Conservation (phyloP, 2,329 filamentous ascomycete genomes). For the Phoma sp. region DNA sequence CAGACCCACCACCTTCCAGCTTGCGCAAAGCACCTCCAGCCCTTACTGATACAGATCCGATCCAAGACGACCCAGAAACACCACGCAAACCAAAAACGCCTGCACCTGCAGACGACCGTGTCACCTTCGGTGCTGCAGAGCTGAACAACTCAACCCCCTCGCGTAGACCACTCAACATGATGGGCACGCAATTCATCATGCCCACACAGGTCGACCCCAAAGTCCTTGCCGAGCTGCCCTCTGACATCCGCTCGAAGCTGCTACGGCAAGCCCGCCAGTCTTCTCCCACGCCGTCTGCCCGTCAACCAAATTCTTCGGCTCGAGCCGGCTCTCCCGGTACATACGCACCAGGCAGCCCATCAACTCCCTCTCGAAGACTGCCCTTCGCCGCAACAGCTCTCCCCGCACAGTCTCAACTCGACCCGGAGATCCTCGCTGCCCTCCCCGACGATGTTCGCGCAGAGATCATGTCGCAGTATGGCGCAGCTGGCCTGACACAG, state of each 20-base stretch:
- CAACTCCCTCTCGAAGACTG: slow-evolving; percentile 25
- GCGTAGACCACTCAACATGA: slow-evolving; percentile 76
- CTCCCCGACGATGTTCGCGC: slow-evolving; percentile 85
- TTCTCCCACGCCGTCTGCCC: slow-evolving; percentile 35
- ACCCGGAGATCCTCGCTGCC: slow-evolving; percentile 82
- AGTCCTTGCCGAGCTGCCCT: slow-evolving; percentile 84
- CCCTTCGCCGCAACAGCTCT: slow-evolving; percentile 51
- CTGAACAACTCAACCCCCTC: slow-evolving; percentile 58
- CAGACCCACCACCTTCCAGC: slow-evolving; percentile 9
- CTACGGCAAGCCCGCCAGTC: slow-evolving; percentile 51
- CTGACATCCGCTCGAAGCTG: slow-evolving; percentile 80
- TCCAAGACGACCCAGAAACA: slow-evolving; percentile 56
- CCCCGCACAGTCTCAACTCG: slow-evolving; percentile 77
- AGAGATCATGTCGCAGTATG: slow-evolving; percentile 80
- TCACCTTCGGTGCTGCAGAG: slow-evolving; percentile 48
- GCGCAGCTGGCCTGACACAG: slow-evolving; percentile 31
- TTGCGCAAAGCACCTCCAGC: slow-evolving; percentile 19
- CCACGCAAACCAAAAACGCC: slow-evolving; percentile 41
- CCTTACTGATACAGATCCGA: slow-evolving; percentile 49
- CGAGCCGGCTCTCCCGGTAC: background rate
- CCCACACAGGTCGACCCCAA: slow-evolving; percentile 81
- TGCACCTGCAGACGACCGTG: slow-evolving; percentile 35
- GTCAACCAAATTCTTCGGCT: background rate
- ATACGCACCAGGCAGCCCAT: slow-evolving; percentile 1
- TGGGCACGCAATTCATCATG: slow-evolving; percentile 90